These are phyloP conservation scores for Tetracladium maxilliforme DNA, from an alignment of 2,329 filamentous ascomycete genomes.

Conservation along the genomic window DNA sequence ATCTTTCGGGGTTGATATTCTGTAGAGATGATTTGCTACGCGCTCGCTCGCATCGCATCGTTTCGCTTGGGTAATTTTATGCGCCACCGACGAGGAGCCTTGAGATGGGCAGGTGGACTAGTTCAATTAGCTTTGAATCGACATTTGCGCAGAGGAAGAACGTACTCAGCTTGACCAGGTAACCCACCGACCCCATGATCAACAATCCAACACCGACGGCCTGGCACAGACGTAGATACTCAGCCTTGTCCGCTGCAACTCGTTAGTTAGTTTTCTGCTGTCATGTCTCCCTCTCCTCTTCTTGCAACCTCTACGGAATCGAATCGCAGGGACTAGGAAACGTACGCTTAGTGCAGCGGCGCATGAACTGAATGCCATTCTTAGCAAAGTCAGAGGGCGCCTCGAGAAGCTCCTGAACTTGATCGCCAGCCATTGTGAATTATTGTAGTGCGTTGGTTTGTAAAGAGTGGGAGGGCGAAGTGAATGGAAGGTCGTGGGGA, in stretches of 20 bases:
- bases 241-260: slow-evolving; percentile 18
- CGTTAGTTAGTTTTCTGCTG: too few species aligned
- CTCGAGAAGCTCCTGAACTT: slow-evolving; percentile 41
- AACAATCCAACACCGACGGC: slow-evolving; percentile 35
- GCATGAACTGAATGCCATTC: slow-evolving; percentile 25
- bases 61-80: slow-evolving; percentile 7
- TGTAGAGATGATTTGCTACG: background rate
- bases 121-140: slow-evolving; percentile 26
- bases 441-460: background rate
- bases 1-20: background rate
- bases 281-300: background rate
- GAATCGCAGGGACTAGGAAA: slow-evolving; percentile 1
- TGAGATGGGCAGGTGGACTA: slow-evolving; percentile 35
- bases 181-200: slow-evolving; percentile 36
- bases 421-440: slow-evolving; percentile 28
- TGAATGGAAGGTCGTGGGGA: too few species aligned
- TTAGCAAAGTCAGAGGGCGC: slow-evolving; percentile 31
- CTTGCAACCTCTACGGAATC: background rate
- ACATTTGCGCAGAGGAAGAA: slow-evolving; percentile 17
- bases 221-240: slow-evolving; percentile 29
- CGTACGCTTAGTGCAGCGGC: slow-evolving; percentile 27
- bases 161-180: slow-evolving; percentile 31
- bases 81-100: slow-evolving; percentile 30
- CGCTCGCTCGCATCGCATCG: background rate
- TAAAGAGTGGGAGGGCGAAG: background rate